phyloP scores from a whole-genome alignment of 2,329 filamentous ascomycete genomes.

The Claviceps fusiformis region DNA sequence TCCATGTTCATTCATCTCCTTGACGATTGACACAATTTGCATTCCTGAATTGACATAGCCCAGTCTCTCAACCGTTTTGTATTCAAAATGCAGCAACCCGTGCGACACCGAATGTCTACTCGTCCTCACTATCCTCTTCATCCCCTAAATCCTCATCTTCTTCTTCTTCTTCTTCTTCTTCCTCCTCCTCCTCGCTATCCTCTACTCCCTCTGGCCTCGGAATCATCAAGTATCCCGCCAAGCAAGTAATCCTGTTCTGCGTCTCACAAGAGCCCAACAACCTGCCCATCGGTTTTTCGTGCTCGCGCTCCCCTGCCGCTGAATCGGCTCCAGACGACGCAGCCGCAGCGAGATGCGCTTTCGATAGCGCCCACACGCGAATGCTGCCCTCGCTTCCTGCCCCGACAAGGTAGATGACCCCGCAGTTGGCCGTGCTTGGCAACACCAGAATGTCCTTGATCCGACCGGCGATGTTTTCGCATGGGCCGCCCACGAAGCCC shows the following conservation, averaged over 20 bases:
- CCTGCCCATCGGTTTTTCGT: slow-evolving; percentile 37
- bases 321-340: slow-evolving; percentile 14
- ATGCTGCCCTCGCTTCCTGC: slow-evolving; percentile 77
- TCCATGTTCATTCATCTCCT: neutral
- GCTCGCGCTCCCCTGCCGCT: neutral
- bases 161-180: slow-evolving; percentile 25
- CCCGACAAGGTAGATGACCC: slow-evolving; percentile 46
- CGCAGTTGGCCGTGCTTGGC: slow-evolving; percentile 23
- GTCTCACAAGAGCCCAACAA: slow-evolving; percentile 72
- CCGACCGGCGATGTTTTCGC: slow-evolving; percentile 51
- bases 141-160: slow-evolving; percentile 14
- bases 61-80: neutral
- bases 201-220: slow-evolving; percentile 47
- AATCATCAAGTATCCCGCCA: slow-evolving; percentile 77
- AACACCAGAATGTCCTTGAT: slow-evolving; percentile 82
- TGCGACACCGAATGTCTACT: neutral
- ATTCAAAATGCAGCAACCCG: neutral
- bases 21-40: neutral
- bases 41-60: neutral
- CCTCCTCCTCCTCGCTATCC: slow-evolving; percentile 40
- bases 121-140: slow-evolving; percentile 9
- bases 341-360: slow-evolving; percentile 24
- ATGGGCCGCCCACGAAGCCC: slow-evolving; percentile 66
- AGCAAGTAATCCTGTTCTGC: slow-evolving; percentile 76
- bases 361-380: slow-evolving; percentile 56